Base-by-base conservation (phyloP, 2,329 filamentous ascomycete species). In the Scolecobasidium constrictum region DNA sequence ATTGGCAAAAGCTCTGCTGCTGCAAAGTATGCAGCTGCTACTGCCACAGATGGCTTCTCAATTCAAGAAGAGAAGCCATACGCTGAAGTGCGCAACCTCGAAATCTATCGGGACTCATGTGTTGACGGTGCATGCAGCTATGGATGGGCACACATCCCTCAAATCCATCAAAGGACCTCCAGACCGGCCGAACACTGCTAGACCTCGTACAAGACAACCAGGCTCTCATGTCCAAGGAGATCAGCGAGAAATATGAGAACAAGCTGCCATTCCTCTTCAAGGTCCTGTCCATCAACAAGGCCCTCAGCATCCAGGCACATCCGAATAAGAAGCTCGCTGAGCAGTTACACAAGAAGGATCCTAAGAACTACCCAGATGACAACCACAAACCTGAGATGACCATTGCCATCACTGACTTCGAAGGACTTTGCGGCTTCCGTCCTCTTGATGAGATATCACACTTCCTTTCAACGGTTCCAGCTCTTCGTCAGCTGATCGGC, bases 361-460 rank as follows among this genome's bases (percentile, higher is more conserved):
- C 87, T 38, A 86, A 86, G 65, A 93, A 98, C 69, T 98, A 98
- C 59, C 92, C 90, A 52, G 50, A 98, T 70, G 90, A 96, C 69
- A 98, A 98, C 68, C 92, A 98, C 72, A 98, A 98, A 68, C 92
- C 92, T 23, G 92, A 98, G 66, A 98, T 98, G 92, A 88, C 92
- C 48, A 94, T 98, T 61, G 92, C 92, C 48, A 82, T 98, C 55
- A 96, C 92, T 1, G 82, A 86, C 0, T 98, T 98, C 52, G 90
- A 96, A 59, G 92, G 92, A 1, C 75, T 98, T 23, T 98, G 92
- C 56, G 92, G 92, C 23, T 98, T 98, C 71, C 78, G 92, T 7
- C 92, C 92, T 0, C 69, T 95, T 17, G 70, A 67, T 4, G 88
- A 98, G 64, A 92, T 96, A 48, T 72, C 78, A 0, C 85, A 94